phyloP scores from a whole-genome alignment of 768 basidiomycete genomes.

The Russula griseocarnosa region DNA sequence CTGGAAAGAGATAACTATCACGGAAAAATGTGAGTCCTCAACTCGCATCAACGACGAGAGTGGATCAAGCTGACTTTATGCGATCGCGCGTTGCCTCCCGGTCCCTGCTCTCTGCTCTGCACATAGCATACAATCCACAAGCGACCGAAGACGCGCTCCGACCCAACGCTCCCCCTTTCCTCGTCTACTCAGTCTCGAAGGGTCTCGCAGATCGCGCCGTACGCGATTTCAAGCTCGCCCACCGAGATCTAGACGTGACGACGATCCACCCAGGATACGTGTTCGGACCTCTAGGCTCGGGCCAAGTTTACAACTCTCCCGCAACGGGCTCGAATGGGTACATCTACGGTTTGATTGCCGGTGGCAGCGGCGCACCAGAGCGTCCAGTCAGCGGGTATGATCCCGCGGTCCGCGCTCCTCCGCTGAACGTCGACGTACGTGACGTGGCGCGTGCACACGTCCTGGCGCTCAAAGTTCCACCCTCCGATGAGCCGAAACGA shows the following conservation, averaged over 20 bases:
- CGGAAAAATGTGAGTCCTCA: conserved; percentile 6
- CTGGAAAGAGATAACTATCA: conserved; percentile 5
- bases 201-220: conserved; percentile 32
- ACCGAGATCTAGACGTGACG: conserved; percentile 32
- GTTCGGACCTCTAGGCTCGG: conserved; percentile 31
- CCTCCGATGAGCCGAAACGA: conserved; percentile 18
- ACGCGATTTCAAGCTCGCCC: conserved; percentile 31
- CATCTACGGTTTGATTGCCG: conserved; percentile 30
- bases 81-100: no score
- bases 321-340: conserved; percentile 29
- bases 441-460: conserved; percentile 37
- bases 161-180: conserved; percentile 27
- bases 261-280: conserved; percentile 34
- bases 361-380: conserved; percentile 5
- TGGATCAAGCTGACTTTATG: no score
- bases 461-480: conserved; percentile 28
- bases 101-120: no score
- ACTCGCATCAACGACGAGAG: no score
- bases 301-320: conserved; percentile 26
- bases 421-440: conserved; percentile 33
- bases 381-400: conserved; percentile 26
- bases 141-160: conserved; percentile 35
- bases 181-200: conserved; percentile 41
- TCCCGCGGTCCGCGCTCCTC: conserved; percentile 18
- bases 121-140: conserved; percentile 37